Base-by-base conservation (phyloP, 2,329 filamentous ascomycete genomes). In the Clarireedia hainanense region DNA sequence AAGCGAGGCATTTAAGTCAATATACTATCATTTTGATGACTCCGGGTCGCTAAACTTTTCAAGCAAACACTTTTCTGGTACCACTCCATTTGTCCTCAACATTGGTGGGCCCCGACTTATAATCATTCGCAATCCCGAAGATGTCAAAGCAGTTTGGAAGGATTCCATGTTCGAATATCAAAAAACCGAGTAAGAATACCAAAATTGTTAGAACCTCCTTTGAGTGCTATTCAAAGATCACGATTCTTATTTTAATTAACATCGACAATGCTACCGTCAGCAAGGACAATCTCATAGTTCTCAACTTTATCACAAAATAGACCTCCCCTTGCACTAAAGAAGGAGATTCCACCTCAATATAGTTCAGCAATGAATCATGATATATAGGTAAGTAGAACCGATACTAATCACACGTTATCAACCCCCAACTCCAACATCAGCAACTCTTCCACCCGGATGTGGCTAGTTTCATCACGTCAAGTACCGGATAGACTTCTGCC, bases 381-480 rank as follows among this genome's bases (percentile, higher is more conserved):
- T 2, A 24, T 20, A 5, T 36, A 6, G 5, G 2, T 15, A 26
- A 10, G 7, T 26, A 5, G n/a, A n/a, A n/a, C n/a, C n/a, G n/a
- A n/a, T n/a, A 20, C 52, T 26, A 26, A 57, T 52, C 69, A 26
- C 61, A 59, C 2, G 58, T 37, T 6, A 53, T 61, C 17, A 65
- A 51, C 61, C 60, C 42, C 62, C 63, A 27, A 63, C 62, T 14
- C 61, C 54, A 26, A 63, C 47, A 39, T 56, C 56, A 5, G 46
- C 52, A 6, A 66, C 64, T 48, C 73, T 64, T 9, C 70, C 73
- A 2, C 72, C 72, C 73, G 5, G 66, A 60, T 10, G 70, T 68
- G 1, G 67, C 61, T 1, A 72, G 50, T 4, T 61, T 61, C 27
- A 69, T 47, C 5, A 57, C 34, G 24, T 71, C 69, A 2, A 75